phyloP scores from a whole-genome alignment of 2,329 filamentous ascomycete genomes.

The Metarhizium sp. region DNA sequence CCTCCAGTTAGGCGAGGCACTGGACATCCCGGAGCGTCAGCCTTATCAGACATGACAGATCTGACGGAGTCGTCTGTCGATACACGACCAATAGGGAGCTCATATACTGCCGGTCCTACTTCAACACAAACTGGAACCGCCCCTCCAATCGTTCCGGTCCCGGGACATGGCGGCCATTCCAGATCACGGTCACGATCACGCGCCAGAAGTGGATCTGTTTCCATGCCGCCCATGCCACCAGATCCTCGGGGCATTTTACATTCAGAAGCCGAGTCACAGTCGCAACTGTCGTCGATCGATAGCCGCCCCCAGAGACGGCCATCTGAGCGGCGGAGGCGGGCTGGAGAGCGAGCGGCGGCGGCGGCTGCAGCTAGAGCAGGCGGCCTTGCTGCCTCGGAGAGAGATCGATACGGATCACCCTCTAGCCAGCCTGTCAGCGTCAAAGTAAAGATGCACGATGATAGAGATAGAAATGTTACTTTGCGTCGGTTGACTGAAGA shows the following conservation, averaged over 20 bases:
- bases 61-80: constrained; percentile 27
- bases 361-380: constrained; percentile 38
- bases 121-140: constrained; percentile 13
- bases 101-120: constrained; percentile 13
- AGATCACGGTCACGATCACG: constrained; percentile 28
- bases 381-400: constrained; percentile 31
- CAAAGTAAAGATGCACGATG: constrained; percentile 51
- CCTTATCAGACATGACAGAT: constrained; percentile 21
- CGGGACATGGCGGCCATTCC: constrained; percentile 15
- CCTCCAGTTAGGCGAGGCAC: constrained; percentile 20
- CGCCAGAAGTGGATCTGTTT: constrained; percentile 27
- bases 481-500: constrained; percentile 52
- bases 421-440: constrained; percentile 43
- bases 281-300: constrained; percentile 17
- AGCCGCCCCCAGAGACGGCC: constrained; percentile 30
- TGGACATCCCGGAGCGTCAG: constrained; percentile 17
- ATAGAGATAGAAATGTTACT: constrained; percentile 51
- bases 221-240: constrained; percentile 46
- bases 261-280: constrained; percentile 20
- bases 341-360: constrained; percentile 35
- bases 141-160: constrained; percentile 8
- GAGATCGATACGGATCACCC: constrained; percentile 30
- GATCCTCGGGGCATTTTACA: constrained; percentile 38
- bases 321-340: constrained; percentile 37
- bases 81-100: constrained; percentile 17